Base-by-base conservation (phyloP, 495 filamentous ascomycete species). In the Tuber aestivum region DNA sequence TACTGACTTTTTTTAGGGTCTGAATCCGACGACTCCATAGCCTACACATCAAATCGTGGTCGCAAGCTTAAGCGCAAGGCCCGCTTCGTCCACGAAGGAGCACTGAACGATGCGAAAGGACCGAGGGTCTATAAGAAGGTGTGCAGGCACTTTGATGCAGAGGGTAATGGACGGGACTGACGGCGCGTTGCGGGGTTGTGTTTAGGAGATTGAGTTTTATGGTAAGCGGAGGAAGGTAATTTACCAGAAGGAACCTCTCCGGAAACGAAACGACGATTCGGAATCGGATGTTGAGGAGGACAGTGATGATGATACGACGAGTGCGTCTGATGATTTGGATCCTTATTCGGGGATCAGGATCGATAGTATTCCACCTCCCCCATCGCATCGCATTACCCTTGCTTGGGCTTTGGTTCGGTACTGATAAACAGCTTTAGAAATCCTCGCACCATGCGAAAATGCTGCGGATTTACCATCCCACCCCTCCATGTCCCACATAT, bases 61-160 rank as follows among this genome's bases (percentile, higher is more conserved):
- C 92, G 97, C 83, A 99, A 97, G 83, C 88, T 98, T 75, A 92
- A 92, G 84, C 91, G 88, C 80, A 92, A 92, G 82, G 91, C 94
- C 65, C 88, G 89, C 83, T 93, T 92, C 84, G 89, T 96, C 68
- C 91, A 90, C 74, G 89, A 93, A 82, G 93, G 93, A 61, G 89
- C 90, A 69, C 84, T 95, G 76, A 89, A 92, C 42, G 88, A 89
- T 70, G 86, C 91, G 3, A 88, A 87, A 70, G 90, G 92, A 3
- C 90, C 92, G 37, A 87, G 90, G 35, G 88, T 91, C n/a, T 97
- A 97, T 86, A 95, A 92, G 84, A 91, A 93, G 89, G 94, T 95
- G 81, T 81, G 41, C 37, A 72, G 71, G 56, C 75, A 71, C 70
- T 74, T 76, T 74, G 76, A 40, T 70, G 35, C n/a, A 14, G 20